Conservation (phyloP, 495 filamentous ascomycete genomes). For the Articulospora tetracladia region DNA sequence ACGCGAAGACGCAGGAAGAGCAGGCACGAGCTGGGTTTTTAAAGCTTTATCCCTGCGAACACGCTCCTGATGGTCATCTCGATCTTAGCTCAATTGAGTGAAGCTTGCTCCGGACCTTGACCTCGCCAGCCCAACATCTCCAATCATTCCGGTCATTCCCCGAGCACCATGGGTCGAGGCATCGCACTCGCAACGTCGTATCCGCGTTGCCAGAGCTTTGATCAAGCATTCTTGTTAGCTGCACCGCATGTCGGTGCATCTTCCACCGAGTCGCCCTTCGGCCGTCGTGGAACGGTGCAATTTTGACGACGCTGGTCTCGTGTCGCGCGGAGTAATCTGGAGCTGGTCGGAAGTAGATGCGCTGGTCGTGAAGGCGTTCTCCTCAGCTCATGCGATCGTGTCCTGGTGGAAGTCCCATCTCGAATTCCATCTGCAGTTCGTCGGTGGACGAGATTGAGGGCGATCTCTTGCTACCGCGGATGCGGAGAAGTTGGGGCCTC, state of each 20-base stretch:
- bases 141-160: too few relatives aligned
- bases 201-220: background rate
- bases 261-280: conserved; percentile 2
- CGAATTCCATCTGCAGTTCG: background rate
- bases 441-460: background rate
- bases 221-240: conserved; percentile 5
- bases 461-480: conserved; percentile 1
- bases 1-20: conserved; percentile 12
- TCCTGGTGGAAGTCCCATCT: background rate
- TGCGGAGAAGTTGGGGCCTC: conserved; percentile 8
- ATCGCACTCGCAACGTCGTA: too few relatives aligned
- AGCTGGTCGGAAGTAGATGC: conserved; percentile 2
- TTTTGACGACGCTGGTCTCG: background rate
- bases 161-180: too few relatives aligned
- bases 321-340: conserved; percentile 8
- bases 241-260: conserved; percentile 1
- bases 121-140: background rate
- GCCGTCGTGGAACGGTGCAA: conserved; percentile 5
- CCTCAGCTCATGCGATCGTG: background rate
- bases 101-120: conserved; percentile 4
- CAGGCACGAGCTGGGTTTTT: conserved; percentile 15
- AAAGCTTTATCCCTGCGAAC: conserved; percentile 6
- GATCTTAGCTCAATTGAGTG: conserved; percentile 10
- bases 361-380: background rate
- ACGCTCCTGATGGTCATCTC: background rate